A percentile compares a stretch with the other conserved stretches of the same genome.
phyloP scores from a whole-genome alignment of 108 stramenopile genomes.

The Nitzschia palea region DNA sequence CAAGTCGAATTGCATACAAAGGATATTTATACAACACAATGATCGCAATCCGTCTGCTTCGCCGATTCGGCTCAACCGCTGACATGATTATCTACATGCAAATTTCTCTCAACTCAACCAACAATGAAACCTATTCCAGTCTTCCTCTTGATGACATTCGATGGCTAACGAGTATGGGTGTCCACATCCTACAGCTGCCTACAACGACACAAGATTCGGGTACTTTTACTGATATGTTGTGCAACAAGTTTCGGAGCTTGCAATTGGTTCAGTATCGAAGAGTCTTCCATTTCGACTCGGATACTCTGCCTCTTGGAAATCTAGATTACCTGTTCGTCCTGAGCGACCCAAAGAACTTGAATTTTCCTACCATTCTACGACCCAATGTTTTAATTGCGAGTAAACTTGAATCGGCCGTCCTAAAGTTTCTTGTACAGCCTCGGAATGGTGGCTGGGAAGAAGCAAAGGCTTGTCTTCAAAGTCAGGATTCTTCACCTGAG shows the following conservation, averaged over 20 bases:
- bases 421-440: constrained; percentile 27
- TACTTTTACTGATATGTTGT: constrained; percentile 19
- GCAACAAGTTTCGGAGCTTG: constrained; percentile 33
- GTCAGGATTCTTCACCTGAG: background rate
- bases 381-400: constrained; percentile 1
- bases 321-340: constrained; percentile 46
- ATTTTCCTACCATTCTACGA: background rate
- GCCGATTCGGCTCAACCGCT: constrained; percentile 21
- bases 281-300: constrained; percentile 55
- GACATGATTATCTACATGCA: constrained; percentile 35
- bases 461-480: background rate
- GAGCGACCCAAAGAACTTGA: background rate
- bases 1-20: constrained; percentile 24
- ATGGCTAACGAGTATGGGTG: background rate
- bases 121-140: background rate
- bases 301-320: constrained; percentile 43
- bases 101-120: constrained; percentile 30
- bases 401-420: constrained; percentile 17
- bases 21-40: constrained; percentile 34
- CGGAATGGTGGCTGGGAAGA: constrained; percentile 3
- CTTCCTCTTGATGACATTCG: background rate
- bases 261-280: constrained; percentile 40
- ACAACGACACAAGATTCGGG: background rate
- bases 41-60: constrained; percentile 10
- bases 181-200: constrained; percentile 16